Conservation (phyloP, 2,329 filamentous ascomycete species). For the Apiospora pterosperma region DNA sequence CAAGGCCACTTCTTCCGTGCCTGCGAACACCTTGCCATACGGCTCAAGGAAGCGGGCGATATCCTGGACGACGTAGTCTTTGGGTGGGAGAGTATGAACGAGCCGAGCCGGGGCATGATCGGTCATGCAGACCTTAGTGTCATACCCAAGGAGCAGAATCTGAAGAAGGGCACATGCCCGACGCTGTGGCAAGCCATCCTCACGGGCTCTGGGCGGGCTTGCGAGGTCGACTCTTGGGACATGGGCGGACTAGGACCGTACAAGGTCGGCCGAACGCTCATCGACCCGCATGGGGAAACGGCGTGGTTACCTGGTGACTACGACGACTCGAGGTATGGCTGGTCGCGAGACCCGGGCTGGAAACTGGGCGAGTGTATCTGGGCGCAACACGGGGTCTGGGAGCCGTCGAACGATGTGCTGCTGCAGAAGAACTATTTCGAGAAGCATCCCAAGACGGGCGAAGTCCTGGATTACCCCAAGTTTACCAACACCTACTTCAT, state of each 20-base stretch:
- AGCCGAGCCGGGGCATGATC: conserved; percentile 85
- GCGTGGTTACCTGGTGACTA: conserved; percentile 83
- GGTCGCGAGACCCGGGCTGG: conserved; percentile 84
- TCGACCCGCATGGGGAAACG: conserved; percentile 82
- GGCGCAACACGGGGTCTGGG: conserved; percentile 97
- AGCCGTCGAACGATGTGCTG: conserved; percentile 72
- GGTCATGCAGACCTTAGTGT: conserved; percentile 77
- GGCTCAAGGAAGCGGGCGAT: conserved; percentile 86
- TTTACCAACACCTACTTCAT: conserved; percentile 94
- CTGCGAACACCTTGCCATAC: conserved; percentile 73
- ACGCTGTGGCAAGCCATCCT: conserved; percentile 93
- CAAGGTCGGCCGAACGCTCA: conserved; percentile 76
- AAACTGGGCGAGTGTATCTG: conserved; percentile 92
- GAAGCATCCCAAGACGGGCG: conserved; percentile 70
- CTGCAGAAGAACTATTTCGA: conserved; percentile 85
- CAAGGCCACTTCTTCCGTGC: conserved; percentile 82
- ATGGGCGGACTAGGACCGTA: conserved; percentile 92
- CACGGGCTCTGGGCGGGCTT: conserved; percentile 84
- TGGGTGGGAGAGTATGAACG: conserved; percentile 95
- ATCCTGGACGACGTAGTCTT: conserved; percentile 84
- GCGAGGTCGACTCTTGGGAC: conserved; percentile 87
- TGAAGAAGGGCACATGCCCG: conserved; percentile 89
- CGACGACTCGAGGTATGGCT: conserved; percentile 85
- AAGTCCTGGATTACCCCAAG: conserved; percentile 72
- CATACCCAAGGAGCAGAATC: conserved; percentile 81